phyloP scores from a whole-genome alignment of 352 stramenopile species.

The Peronospora tabacina region DNA sequence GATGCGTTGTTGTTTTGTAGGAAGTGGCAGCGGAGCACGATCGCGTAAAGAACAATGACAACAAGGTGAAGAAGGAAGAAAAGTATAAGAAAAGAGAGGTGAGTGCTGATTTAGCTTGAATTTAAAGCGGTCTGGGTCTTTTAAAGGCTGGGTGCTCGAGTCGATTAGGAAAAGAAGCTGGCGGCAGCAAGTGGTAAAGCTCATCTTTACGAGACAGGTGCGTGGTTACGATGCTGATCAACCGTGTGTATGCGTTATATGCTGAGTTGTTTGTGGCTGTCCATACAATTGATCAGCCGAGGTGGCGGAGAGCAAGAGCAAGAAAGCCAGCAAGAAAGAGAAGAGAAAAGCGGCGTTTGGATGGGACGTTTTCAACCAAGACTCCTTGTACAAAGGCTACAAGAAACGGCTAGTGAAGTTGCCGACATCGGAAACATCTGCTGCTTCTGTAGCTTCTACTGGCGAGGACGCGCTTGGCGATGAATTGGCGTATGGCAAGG shows the following conservation, averaged over 20 bases:
- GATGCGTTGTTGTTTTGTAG: constrained; percentile 17
- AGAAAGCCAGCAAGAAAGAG: constrained; percentile 64
- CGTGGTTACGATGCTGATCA: neutral
- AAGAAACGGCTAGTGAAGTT: constrained; percentile 70
- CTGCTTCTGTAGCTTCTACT: constrained; percentile 7
- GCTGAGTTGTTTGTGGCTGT: constrained; percentile 1
- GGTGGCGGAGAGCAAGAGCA: constrained; percentile 44
- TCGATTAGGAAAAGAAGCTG: constrained; percentile 46
- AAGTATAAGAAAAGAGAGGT: constrained; percentile 51
- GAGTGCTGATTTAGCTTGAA: neutral
- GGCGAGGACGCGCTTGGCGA: constrained; percentile 32
- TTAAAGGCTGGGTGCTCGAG: neutral
- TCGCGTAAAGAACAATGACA: constrained; percentile 55
- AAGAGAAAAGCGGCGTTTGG: constrained; percentile 77
- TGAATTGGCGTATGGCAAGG: constrained; percentile 59
- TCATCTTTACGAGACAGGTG: constrained; percentile 64
- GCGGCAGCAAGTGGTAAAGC: constrained; percentile 34
- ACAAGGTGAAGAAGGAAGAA: constrained; percentile 54
- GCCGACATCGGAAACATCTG: constrained; percentile 26
- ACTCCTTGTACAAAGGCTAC: constrained; percentile 79
- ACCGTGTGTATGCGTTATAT: neutral
- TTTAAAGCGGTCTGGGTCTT: neutral
- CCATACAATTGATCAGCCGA: constrained; percentile 29
- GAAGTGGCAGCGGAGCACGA: constrained; percentile 69
- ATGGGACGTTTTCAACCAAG: constrained; percentile 83